Conservation (phyloP, 164 flowering plant species). For the Dillenia suffruticosa region DNA sequence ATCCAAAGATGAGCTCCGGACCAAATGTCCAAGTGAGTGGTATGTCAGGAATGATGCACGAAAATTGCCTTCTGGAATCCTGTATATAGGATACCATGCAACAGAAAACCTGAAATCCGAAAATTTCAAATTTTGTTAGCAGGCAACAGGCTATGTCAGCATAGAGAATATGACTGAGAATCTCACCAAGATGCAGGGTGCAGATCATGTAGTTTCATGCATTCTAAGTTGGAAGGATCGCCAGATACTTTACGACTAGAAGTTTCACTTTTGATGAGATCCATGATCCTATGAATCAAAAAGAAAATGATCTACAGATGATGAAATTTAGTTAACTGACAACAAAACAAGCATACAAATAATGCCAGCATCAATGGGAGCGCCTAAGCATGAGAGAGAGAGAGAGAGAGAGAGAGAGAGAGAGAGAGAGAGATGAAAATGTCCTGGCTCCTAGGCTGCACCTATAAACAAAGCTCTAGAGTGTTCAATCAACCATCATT, state of each 20-base stretch:
- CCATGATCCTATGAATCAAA: constrained; percentile 6
- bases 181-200: constrained; percentile 18
- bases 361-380: too few relatives aligned
- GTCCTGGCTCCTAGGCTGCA: too few relatives aligned
- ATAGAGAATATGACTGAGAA: background rate
- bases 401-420: background rate
- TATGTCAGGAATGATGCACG: constrained; percentile 23
- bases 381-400: too few relatives aligned
- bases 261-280: constrained; percentile 10
- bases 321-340: too few relatives aligned
- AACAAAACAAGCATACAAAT: too few relatives aligned
- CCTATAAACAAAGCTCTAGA: too few relatives aligned
- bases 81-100: constrained; percentile 27
- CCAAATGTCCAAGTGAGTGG: constrained; percentile 19
- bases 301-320: too few relatives aligned
- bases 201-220: constrained; percentile 12
- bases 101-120: constrained; percentile 23
- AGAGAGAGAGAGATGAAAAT: background rate
- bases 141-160: too few relatives aligned
- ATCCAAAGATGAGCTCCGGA: constrained; percentile 5
- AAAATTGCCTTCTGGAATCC: constrained; percentile 22
- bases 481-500: too few relatives aligned
- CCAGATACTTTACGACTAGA: constrained; percentile 9
- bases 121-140: background rate
- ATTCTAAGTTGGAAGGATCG: constrained; percentile 10